Conservation (phyloP, 768 basidiomycete genomes). For the Lactarius hengduanensis region DNA sequence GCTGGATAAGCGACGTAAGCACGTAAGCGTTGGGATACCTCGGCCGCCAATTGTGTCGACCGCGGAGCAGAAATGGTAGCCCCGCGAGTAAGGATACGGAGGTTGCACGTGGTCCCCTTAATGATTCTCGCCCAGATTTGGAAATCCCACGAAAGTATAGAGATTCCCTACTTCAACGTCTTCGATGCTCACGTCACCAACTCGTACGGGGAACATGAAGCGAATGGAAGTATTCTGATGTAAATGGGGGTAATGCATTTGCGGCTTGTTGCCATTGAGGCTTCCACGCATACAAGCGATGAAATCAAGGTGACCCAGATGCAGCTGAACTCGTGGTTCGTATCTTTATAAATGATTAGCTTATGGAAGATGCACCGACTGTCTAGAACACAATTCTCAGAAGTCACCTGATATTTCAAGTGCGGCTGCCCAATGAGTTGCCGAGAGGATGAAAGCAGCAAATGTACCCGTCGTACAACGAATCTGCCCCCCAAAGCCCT, state of each 20-base stretch:
- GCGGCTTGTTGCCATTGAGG: not conserved
- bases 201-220: not conserved
- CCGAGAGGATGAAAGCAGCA: conserved; percentile 11
- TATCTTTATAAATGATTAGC: conserved; percentile 4
- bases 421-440: conserved; percentile 7
- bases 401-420: conserved; percentile 16
- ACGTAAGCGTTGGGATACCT: conserved; percentile 8
- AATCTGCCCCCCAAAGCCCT: not conserved
- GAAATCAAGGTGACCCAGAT: not conserved
- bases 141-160: not conserved
- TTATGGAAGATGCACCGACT: not conserved
- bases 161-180: not conserved
- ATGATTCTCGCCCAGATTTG: conserved; percentile 14
- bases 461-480: not conserved
- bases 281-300: conserved; percentile 6
- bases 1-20: not conserved
- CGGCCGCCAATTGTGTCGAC: not conserved
- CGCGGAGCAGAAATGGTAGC: conserved; percentile 18
- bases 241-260: not conserved
- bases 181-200: not conserved
- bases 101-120: not conserved
- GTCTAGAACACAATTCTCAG: conserved; percentile 6
- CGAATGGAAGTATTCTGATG: conserved; percentile 7
- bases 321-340: not conserved
- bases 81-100: not conserved